Evolutionary conservation across 2,329 filamentous ascomycete genomes (phyloP).

Genomic region (Cladosporium cucumerinum): DNA sequence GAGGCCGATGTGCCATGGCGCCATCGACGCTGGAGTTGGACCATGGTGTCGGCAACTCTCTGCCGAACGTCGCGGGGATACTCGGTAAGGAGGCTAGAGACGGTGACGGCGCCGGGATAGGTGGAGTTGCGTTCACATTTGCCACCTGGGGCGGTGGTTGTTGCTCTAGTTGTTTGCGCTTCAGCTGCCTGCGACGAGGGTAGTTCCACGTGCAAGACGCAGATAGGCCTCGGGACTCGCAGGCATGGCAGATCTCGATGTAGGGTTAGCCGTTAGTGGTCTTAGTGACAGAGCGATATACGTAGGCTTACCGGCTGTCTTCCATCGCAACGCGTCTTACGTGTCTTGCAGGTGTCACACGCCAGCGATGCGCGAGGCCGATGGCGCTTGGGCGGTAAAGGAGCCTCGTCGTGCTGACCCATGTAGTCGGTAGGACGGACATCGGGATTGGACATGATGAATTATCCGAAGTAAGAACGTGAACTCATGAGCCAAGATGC

Average conservation of each 20-base stretch:
- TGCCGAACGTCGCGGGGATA: slow-evolving; percentile 14
- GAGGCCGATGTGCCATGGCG: slow-evolving; percentile 13
- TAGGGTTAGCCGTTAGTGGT: slow-evolving; percentile 11
- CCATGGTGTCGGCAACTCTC: slow-evolving; percentile 14
- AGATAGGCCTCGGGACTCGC: slow-evolving; percentile 13
- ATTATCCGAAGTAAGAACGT: slow-evolving; percentile 11
- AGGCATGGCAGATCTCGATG: slow-evolving; percentile 12
- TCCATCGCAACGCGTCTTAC: slow-evolving; percentile 28
- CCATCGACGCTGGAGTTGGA: slow-evolving; percentile 4
- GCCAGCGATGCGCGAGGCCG: slow-evolving; percentile 26
- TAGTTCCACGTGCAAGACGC: slow-evolving; percentile 15
- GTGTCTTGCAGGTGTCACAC: slow-evolving; percentile 25
- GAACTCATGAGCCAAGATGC: slow-evolving; percentile 10
- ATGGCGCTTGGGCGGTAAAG: slow-evolving; percentile 10
- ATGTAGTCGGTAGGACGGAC: slow-evolving; percentile 1
- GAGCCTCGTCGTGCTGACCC: background rate
- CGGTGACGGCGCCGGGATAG: background rate
- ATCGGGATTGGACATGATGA: slow-evolving; percentile 3
- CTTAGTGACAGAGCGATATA: slow-evolving; percentile 9
- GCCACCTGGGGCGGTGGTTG: slow-evolving; percentile 5
- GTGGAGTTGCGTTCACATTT: background rate
- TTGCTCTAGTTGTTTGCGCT: slow-evolving; percentile 2
- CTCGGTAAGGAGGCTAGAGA: slow-evolving; percentile 8
- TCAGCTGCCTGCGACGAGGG: slow-evolving; percentile 10
- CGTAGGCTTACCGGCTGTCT: slow-evolving; percentile 23